These are phyloP conservation scores for Populus hybrid DNA, from an alignment of 441 rosid genomes.

Conservation along the genomic window DNA sequence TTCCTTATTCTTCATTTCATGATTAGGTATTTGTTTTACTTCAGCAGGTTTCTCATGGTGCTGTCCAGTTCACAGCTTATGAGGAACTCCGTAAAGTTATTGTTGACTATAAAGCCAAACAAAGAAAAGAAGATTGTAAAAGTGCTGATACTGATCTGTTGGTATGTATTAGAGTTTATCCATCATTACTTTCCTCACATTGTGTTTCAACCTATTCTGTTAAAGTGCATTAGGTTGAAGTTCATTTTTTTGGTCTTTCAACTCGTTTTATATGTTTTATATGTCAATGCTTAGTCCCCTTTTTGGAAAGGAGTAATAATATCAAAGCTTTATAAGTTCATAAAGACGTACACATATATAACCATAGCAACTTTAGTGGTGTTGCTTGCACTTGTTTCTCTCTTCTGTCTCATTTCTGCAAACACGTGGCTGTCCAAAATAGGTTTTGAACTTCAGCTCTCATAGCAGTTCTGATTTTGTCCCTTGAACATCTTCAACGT, in stretches of 20 bases:
- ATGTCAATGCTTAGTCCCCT: not conserved
- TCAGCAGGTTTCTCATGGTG: slow-evolving; percentile 97
- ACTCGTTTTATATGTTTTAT: not conserved
- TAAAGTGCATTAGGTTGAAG: not conserved
- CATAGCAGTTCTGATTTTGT: slow-evolving; percentile 1
- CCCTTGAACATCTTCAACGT: not conserved
- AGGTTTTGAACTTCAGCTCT: not conserved
- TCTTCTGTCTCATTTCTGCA: not conserved
- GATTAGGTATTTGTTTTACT: slow-evolving; percentile 28
- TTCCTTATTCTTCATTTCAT: slow-evolving; percentile 15
- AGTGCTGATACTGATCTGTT: slow-evolving; percentile 38
- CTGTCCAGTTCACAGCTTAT: slow-evolving; percentile 84
- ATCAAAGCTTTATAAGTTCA: not conserved
- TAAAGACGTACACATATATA: not conserved
- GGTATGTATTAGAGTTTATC: slow-evolving; percentile 37
- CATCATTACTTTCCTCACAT: not conserved
- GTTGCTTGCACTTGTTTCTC: not conserved
- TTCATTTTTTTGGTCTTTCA: not conserved
- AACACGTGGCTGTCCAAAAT: not conserved
- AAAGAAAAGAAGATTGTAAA: slow-evolving; percentile 32
- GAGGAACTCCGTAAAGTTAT: slow-evolving; percentile 79
- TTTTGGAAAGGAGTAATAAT: not conserved
- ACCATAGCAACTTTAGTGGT: not conserved
- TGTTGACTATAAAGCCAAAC: slow-evolving; percentile 46
- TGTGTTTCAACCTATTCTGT: not conserved